A percentile compares a stretch with the other conserved stretches of the same genome.
Conservation (phyloP, 176 grass and related monocot species). For the Juncus inflexus region DNA sequence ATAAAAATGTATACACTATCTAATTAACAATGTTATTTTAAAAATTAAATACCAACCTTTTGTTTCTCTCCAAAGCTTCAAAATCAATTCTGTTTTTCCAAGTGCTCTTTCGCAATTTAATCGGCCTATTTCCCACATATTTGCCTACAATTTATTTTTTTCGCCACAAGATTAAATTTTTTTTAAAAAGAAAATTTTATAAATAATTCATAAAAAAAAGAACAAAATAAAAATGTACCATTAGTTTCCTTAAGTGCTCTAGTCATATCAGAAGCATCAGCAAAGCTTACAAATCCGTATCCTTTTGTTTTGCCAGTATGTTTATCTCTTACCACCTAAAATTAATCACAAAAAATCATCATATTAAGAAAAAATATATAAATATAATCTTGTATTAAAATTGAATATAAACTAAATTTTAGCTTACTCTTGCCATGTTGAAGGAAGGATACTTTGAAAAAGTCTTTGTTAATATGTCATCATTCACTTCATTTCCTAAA, state of each 20-base stretch:
- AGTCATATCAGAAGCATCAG: conserved; percentile 50
- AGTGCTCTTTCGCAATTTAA: conserved; percentile 73
- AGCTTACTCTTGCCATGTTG: conserved; percentile 76
- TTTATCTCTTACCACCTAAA: conserved; percentile 69
- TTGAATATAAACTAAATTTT: background rate
- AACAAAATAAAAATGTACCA: conserved; percentile 31
- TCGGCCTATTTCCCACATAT: conserved; percentile 77
- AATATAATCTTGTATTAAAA: background rate
- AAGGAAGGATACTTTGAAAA: conserved; percentile 80
- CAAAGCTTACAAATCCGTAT: conserved; percentile 78
- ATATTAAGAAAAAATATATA: background rate
- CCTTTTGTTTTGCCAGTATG: conserved; percentile 68
- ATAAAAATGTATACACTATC: background rate
- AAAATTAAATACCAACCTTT: conserved; percentile 39
- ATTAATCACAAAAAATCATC: background rate
- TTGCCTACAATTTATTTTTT: conserved; percentile 52
- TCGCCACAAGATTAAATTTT: conserved; percentile 15
- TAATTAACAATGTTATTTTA: background rate
- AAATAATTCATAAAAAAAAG: background rate
- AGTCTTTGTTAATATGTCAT: conserved; percentile 61
- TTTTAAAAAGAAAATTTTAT: background rate
- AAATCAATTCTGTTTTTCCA: conserved; percentile 77
- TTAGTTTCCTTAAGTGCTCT: conserved; percentile 74
- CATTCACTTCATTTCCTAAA: conserved; percentile 92
- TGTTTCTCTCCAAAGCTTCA: conserved; percentile 55